Base-by-base conservation (phyloP, 2,329 filamentous ascomycete genomes). In the Ceratocystis albifundus region DNA sequence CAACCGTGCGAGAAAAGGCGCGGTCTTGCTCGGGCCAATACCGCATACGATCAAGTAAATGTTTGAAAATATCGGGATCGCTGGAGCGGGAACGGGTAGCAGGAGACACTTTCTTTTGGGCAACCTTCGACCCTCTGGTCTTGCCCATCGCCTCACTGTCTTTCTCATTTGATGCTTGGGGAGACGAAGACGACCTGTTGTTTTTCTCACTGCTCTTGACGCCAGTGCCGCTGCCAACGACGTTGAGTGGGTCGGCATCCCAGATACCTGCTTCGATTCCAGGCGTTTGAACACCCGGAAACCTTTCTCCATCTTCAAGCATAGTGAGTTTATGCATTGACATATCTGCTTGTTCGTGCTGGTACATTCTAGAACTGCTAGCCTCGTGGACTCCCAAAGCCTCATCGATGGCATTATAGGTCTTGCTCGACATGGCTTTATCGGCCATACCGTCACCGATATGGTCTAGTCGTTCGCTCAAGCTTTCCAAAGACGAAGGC, bases 1-100 rank as follows among this genome's bases (percentile, higher is more conserved):
- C 66, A 22, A 68, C n/a, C 5, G 66, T 66, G 41, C 66, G 66
- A 10, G 64, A 68, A 41, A 68, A 66, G 15, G 44, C 66, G 4
- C 64, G 66, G 41, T 65, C 63, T 46, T 66, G 66, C 15, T 66
- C 45, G 15, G 66, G 66, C 66, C 66, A 68, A 12, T 46, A 22
- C 10, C 59, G 28, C 50, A 68, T 46, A 15, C 61, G 36, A 15
- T 63, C 48, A 17, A 68, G 25, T 1, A 68, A 20, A 36, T 45
- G 32, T 25, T 65, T 65, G 48, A 63, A 66, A 20, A 57, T 28
- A 25, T 62, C 59, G 22, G 61, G 48, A 25, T 66, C 65, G 6
- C 32, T 25, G 30, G 15, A 25, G 62, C 44, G 17, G 22, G 50
- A 17, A 30, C 44, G 41, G 8, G 12, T 55, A n/a, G n/a, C n/a